Percentiles rank a stretch among this genome's conserved stretches.
Conservation (phyloP, 2,329 filamentous ascomycete species). For the Colletotrichum falcatum region DNA sequence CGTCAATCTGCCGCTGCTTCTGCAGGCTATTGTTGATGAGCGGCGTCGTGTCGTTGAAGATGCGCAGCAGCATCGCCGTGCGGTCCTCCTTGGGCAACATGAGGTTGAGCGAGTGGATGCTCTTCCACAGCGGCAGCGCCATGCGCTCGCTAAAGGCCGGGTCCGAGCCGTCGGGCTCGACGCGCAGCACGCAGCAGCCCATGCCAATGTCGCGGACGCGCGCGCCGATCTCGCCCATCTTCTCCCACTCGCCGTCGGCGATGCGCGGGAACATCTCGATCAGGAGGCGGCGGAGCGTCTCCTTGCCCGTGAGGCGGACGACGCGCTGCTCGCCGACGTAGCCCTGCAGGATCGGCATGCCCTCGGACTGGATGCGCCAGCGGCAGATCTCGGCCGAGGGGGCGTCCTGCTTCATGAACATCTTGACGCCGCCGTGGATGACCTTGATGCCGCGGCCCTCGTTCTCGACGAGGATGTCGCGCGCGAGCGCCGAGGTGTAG, state of each 20-base stretch:
- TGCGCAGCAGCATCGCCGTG: constrained; percentile 87
- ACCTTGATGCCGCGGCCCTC: constrained; percentile 94
- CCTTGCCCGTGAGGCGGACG: constrained; percentile 79
- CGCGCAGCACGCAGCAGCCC: constrained; percentile 90
- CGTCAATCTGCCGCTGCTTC: constrained; percentile 55
- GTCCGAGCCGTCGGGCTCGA: constrained; percentile 79
- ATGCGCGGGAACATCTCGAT: constrained; percentile 98
- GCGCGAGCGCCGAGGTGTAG: constrained; percentile 88
- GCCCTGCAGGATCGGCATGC: constrained; percentile 88
- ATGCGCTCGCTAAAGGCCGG: constrained; percentile 77
- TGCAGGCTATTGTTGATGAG: constrained; percentile 77
- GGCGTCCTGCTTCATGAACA: constrained; percentile 98
- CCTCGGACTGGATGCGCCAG: constrained; percentile 97
- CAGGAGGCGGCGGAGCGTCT: constrained; percentile 84
- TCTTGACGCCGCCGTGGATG: constrained; percentile 96
- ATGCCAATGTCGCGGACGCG: constrained; percentile 82
- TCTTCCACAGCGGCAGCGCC: constrained; percentile 94
- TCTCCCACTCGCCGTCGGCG: constrained; percentile 76
- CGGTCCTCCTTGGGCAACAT: constrained; percentile 99
- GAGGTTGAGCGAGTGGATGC: constrained; percentile 89
- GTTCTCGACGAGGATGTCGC: constrained; percentile 87
- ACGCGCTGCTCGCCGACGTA: constrained; percentile 86
- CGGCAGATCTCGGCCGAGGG: constrained; percentile 87
- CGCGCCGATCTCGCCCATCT: constrained; percentile 89
- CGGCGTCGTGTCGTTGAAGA: constrained; percentile 91